Evolutionary conservation across 192 early-diverging fungal species (phyloP).

Genomic region (Backusella morwellensis): DNA sequence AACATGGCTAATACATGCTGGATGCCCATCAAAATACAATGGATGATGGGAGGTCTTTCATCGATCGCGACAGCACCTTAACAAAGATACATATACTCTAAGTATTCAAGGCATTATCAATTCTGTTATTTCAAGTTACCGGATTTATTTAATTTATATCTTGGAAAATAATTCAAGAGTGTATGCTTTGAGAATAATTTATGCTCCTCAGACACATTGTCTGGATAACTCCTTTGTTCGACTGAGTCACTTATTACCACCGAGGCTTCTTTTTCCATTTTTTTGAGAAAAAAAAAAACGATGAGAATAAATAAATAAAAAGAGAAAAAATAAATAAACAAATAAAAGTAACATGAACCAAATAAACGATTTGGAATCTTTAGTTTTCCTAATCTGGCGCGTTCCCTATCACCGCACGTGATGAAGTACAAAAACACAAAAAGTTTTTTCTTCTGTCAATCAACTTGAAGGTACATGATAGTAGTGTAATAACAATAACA

Average conservation of each 20-base stretch:
- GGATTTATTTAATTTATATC: neutral
- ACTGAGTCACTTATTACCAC: neutral
- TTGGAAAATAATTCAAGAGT: conserved; percentile 3
- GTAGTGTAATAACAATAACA: neutral
- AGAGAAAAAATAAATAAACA: neutral
- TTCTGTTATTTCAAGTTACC: neutral
- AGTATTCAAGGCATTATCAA: no score
- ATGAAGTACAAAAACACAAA: neutral
- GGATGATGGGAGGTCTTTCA: conserved; percentile 36
- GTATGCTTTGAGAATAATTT: neutral
- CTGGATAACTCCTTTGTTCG: neutral
- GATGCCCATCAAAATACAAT: conserved; percentile 39
- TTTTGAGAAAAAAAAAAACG: neutral
- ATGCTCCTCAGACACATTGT: neutral
- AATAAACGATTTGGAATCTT: neutral
- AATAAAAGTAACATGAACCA: neutral
- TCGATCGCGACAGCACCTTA: conserved; percentile 28
- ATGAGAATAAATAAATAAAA: neutral
- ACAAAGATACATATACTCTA: neutral
- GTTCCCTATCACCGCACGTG: neutral
- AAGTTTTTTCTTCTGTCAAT: neutral
- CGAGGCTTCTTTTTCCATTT: neutral
- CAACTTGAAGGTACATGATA: neutral
- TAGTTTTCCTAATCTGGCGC: neutral
- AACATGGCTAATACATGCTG: conserved; percentile 61